Base-by-base conservation (phyloP, 2,329 filamentous ascomycete species). In the Cladophialophora psammophila region DNA sequence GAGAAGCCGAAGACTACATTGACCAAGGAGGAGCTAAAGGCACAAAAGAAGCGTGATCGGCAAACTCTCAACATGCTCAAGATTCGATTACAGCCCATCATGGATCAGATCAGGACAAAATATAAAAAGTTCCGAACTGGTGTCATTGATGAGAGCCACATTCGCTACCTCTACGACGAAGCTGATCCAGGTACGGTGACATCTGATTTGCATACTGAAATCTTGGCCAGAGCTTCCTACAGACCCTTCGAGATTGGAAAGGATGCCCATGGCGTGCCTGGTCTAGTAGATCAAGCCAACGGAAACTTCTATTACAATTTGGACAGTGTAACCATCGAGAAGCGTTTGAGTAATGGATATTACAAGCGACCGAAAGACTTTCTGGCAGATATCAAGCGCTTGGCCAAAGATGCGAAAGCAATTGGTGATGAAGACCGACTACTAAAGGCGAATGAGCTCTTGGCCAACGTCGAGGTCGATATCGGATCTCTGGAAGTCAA, bases 241-340 rank as follows among this genome's bases (percentile, higher is more conserved):
- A 87, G 93, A 53, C 94, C 93, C 0, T 98, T 88, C 75, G 91
- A 94, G 74, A 88, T 93, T 67, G 88, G 88, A 45, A 89, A 88
- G 72, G 94, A 99, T 76, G 89, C 89, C 69, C 87, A 95, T 70
- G 94, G 91, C 8, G 88, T 91, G 10, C 84, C 88, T 48, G 93
- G 94, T 15, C 82, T 99, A 53, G 84, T 88, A 45, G 91, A 98
- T 71, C 88, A 87, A 5, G 85, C 86, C 1, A 92, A 88, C 1
- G 88, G 88, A 65, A 97, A 95, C 77, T 95, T 94, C 78, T 98
- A 90, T 78, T 98, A 97, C 82, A 99, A 99, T 73, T 83, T 99
- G 54, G 94, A 98, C 75, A 91, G 94, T 10, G 90, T 90, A 3
- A 94, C 91, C 0, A 97, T 99, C 61, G 95, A 99, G 80, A 93